Base-by-base conservation (phyloP, 202 grass and related monocot species). In the Musa balbisiana region DNA sequence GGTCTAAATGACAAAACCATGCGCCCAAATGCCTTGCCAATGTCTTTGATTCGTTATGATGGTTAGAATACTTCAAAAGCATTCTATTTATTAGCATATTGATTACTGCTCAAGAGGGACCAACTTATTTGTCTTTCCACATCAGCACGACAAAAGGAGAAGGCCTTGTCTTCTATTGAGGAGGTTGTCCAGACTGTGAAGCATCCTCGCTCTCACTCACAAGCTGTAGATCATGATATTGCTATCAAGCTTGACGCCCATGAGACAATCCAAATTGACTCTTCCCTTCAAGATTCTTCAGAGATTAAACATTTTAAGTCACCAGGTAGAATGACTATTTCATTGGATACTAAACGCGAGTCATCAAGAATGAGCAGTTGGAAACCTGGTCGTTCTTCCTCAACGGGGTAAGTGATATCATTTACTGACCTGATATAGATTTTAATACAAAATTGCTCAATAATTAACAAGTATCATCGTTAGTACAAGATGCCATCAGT, bases 11-110 rank as follows among this genome's bases (percentile, higher is more conserved):
- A 99, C 27, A 99, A 92, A 86, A 85, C 67, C 17, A 78, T 99
- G 82, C 85, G 95, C 15, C 95, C 95, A 53, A 99, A 99, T 83
- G 89, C 90, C 72, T 55, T 99, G 86, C 95, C 95, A 15, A 87
- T 99, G 50, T 99, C 95, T 23, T 82, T 99, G 67, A 99, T 99
- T 73, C 95, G 73, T 55, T 99, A 99, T 58, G 95, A 99, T 76
- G 81, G 95, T 94, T 67, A 98, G 82, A 10, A 80, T 8, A 15
- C 33, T 24, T 73, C 9, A 52, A 33, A 43, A 19, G 11, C 19
- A 23, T 20, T 79, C 14, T 9, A 8, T 55, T 21, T 20, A 43
- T 58, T 16, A 2, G 25, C 4, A 72, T 20, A 58, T 53, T 59
- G n/a, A 26, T 33, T 50, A 29, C 15, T 64, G 14, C 16, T 71